Percentiles rank a stretch among this genome's conserved stretches.
These are phyloP conservation scores for Quercus lobata DNA, from an alignment of 331 rosid genomes.

Conservation along the genomic window DNA sequence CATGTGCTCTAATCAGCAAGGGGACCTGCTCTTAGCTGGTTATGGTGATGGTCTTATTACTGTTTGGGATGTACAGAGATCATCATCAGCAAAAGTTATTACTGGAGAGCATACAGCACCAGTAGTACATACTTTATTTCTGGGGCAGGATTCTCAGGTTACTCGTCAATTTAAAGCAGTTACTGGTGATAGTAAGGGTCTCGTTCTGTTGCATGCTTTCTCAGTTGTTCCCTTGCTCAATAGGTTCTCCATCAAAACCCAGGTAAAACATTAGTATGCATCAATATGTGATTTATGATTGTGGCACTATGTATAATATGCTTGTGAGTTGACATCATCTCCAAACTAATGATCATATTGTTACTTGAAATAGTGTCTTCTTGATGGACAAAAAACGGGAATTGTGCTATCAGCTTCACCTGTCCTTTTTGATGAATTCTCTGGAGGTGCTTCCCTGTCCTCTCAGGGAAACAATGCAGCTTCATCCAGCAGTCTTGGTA, in stretches of 20 bases:
- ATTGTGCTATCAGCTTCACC: conserved; percentile 88
- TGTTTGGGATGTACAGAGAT: conserved; percentile 87
- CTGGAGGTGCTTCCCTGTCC: conserved; percentile 53
- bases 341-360: conserved; percentile 27
- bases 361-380: conserved; percentile 70
- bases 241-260: conserved; percentile 74
- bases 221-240: conserved; percentile 74
- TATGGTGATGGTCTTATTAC: conserved; percentile 86
- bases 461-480: conserved; percentile 52
- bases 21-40: conserved; percentile 96
- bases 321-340: conserved; percentile 19
- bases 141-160: conserved; percentile 90
- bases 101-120: conserved; percentile 90
- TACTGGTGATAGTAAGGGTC: conserved; percentile 95
- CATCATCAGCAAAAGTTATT: conserved; percentile 64
- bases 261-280: conserved; percentile 49
- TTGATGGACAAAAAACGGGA: conserved; percentile 94
- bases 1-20: conserved; percentile 89
- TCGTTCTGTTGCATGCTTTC: conserved; percentile 72
- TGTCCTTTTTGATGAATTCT: conserved; percentile 63
- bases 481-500: conserved; percentile 76
- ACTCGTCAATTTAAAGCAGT: conserved; percentile 90
- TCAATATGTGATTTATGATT: conserved; percentile 13
- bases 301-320: conserved; percentile 3
- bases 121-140: conserved; percentile 79